Conservation (phyloP, 2,329 filamentous ascomycete genomes). For the Fusarium anguioides region DNA sequence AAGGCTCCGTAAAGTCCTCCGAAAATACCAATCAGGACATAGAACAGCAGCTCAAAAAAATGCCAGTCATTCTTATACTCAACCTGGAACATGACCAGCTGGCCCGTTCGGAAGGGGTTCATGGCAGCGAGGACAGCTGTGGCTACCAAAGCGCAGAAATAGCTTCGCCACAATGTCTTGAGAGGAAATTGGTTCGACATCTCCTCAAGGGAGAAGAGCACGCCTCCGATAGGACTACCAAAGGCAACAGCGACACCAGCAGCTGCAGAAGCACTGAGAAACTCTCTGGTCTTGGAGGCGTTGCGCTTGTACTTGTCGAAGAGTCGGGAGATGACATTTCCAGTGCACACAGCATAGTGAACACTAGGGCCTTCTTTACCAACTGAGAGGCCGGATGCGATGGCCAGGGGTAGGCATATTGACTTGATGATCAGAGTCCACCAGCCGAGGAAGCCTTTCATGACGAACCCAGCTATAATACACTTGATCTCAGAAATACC, state of each 20-base stretch:
- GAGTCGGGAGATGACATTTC: conserved; percentile 92
- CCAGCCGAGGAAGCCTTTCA: conserved; percentile 96
- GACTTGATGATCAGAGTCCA: conserved; percentile 96
- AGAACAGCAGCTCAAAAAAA: conserved; percentile 95
- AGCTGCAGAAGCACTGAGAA: conserved; percentile 92
- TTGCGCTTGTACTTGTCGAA: conserved; percentile 94
- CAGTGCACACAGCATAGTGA: conserved; percentile 98
- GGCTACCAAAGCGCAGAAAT: conserved; percentile 95
- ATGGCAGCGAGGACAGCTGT: conserved; percentile 93
- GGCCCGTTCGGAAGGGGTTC: conserved; percentile 97
- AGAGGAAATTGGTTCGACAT: conserved; percentile 97
- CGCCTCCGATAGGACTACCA: conserved; percentile 95
- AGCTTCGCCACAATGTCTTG: conserved; percentile 97
- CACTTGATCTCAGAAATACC: conserved; percentile 99
- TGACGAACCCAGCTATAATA: conserved; percentile 98
- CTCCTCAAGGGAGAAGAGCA: conserved; percentile 96
- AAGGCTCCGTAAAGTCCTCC: conserved; percentile 95
- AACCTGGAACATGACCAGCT: conserved; percentile 99
- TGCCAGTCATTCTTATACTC: conserved; percentile 97
- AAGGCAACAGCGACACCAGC: conserved; percentile 97
- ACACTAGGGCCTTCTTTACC: conserved; percentile 98
- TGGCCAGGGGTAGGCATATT: conserved; percentile 87
- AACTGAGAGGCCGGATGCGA: conserved; percentile 92
- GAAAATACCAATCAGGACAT: conserved; percentile 89
- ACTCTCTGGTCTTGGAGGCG: conserved; percentile 93